Percentiles rank a stretch among this genome's conserved stretches.
phyloP scores from a whole-genome alignment of 192 early-diverging fungal genomes.

The Coemansia sp. region DNA sequence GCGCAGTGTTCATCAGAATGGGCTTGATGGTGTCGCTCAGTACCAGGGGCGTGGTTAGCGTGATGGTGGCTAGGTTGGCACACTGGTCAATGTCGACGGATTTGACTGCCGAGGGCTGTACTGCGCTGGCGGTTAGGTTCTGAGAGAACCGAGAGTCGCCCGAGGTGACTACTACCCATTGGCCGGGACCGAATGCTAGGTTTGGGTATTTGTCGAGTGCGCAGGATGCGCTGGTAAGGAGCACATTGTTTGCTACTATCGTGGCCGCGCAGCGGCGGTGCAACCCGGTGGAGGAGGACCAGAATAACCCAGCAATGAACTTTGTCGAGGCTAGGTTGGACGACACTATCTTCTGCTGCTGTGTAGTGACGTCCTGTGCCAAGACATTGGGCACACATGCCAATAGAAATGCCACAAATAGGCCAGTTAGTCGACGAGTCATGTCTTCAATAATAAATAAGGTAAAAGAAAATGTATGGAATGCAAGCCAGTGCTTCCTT shows the following conservation, averaged over 20 bases:
- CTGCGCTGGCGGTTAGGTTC: conserved; percentile 2
- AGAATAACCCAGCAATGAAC: conserved; percentile 49
- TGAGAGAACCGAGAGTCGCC: conserved; percentile 31
- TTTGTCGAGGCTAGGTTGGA: conserved; percentile 24
- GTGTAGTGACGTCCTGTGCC: not conserved
- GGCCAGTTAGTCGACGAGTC: not conserved
- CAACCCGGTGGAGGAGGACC: conserved; percentile 27
- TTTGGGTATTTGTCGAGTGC: conserved; percentile 26
- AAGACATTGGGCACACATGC: conserved; percentile 1
- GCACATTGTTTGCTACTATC: conserved; percentile 35
- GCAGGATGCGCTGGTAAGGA: conserved; percentile 44
- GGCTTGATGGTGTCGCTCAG: conserved; percentile 23
- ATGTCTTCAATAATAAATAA: not conserved
- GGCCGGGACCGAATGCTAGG: conserved; percentile 28
- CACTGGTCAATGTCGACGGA: conserved; percentile 32
- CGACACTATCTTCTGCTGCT: conserved; percentile 5
- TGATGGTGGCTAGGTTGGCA: conserved; percentile 40
- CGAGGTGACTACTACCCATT: conserved; percentile 34
- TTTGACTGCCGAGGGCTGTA: conserved; percentile 15
- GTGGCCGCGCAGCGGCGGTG: conserved; percentile 45
- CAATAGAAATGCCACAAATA: not conserved
- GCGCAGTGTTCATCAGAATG: conserved; percentile 28
- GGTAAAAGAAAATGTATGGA: not conserved
- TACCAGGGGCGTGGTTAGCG: conserved; percentile 17
- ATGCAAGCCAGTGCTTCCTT: conserved; percentile 5